Evolutionary conservation across 148 eudicot species (phyloP), one percentile per base, ranked within the genome.

Genomic region (Heliamphora exappendiculata): DNA sequence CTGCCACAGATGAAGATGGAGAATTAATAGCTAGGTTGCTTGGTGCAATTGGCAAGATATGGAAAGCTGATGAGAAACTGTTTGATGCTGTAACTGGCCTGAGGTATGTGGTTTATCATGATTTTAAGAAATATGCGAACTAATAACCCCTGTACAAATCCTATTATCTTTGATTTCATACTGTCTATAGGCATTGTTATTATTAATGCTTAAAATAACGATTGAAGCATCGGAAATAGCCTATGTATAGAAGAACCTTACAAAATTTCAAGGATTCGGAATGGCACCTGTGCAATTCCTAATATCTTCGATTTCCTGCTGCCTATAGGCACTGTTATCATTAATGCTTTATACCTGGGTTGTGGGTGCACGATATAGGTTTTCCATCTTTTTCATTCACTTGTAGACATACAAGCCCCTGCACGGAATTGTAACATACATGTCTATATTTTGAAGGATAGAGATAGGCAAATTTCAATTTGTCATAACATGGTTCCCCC

Each of bases 41-140:
- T 86, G 97, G 91, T 60, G 91, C 96, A 70, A 82, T 95, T 67
- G 97, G 98, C 74, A 92, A 89, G 85, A 91, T 91, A 65, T 92
- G 97, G 97, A 91, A 82, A 87, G 90, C 97, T 49, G 81, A 89
- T 78, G 98, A 95, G 81, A 95, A 95, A 58, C 78, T 89, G 70
- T 92, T 93, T 78, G 99, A 95, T 80, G 97, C 96, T 31, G 72
- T 92, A 63, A 91, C 99, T 34, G 94, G 93, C 68, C 90, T 95
- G 60, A 95, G 98, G 98, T 92, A 81, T 64, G 74, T 72, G 50
- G 51, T 66, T 12, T 45, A 2, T 71, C 47, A 31, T 69, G 53
- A 7, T 63, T 59, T n/a, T 37, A 24, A 14, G 1, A 53, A 55
- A 47, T 34, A 36, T 55, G 31, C 36, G 22, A 55, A 57, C 13